Evolutionary conservation across 345 rosid genomes (phyloP), one percentile per base, ranked within the genome.

Genomic region (Turnera subulata): DNA sequence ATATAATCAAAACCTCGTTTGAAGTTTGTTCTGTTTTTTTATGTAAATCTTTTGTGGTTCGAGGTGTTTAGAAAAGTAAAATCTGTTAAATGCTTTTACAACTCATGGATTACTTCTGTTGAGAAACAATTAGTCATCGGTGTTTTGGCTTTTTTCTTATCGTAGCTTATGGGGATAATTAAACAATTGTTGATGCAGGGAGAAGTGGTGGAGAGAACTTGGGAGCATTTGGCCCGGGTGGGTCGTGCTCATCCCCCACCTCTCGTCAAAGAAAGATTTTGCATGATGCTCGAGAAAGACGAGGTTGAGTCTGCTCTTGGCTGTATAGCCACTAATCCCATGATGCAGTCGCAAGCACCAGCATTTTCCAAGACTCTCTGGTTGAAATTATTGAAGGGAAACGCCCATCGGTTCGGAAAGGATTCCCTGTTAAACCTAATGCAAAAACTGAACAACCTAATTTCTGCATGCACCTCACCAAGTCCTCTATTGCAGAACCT

Each of bases 251-350:
- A 77, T 17, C 93, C 89, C 2, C 62, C 79, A 18, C 45, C 84
- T 68, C 80, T 93, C 19, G 56, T 84, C 56, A 83, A 85, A 69
- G 97, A 93, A 68, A 79, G 88, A 65, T 80, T 87, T 53, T 60
- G 80, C 65, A 39, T 67, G 62, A 77, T 75, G 75, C 84, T 92
- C 21, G 86, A 83, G 67, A 81, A 74, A 54, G 67, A 77, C 13
- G 82, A 89, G 67, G 26, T 51, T 29, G 55, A 45, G 10, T 70
- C 74, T 21, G 91, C 91, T 37, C 58, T 89, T 56, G 79, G 77
- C 1, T 77, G 84, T 50, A 54, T 86, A 15, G 52, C 59, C 17
- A 44, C 50, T 20, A 73, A 58, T 24, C 71, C 71, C 7, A 53
- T 52, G 43, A 59, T 57, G 0, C 80, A 76, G 39, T 33, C 57